Percentiles rank a stretch among this genome's conserved stretches.
These are phyloP conservation scores for Corchorus olitorius DNA, from an alignment of 345 rosid genomes.

Conservation along the genomic window DNA sequence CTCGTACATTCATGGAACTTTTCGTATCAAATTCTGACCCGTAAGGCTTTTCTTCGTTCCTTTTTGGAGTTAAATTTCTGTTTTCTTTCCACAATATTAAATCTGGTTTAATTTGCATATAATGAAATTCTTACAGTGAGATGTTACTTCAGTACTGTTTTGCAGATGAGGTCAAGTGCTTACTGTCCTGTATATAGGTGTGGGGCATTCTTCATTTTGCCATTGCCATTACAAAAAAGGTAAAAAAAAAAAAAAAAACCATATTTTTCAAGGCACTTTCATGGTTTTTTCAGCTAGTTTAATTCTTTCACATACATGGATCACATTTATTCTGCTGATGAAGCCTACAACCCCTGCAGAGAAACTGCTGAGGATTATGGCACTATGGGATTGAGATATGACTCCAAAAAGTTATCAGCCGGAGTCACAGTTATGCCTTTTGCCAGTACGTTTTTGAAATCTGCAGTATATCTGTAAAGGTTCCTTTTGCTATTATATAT, in stretches of 20 bases:
- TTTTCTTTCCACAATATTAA: conserved; percentile 3
- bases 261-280: conserved; percentile 1
- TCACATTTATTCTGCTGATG: conserved; percentile 19
- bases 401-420: conserved; percentile 62
- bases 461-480: not conserved
- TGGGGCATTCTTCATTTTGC: conserved; percentile 78
- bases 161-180: conserved; percentile 69
- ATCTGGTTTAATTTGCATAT: conserved; percentile 20
- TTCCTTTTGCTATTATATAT: conserved; percentile 9
- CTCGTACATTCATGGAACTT: conserved; percentile 89
- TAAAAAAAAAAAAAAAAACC: conserved; percentile 28
- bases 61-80: not conserved
- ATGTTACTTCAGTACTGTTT: conserved; percentile 47
- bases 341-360: conserved; percentile 37
- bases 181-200: conserved; percentile 71
- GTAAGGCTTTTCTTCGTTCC: conserved; percentile 54
- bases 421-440: conserved; percentile 74
- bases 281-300: not conserved
- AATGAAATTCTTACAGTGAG: not conserved
- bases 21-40: conserved; percentile 76
- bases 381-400: conserved; percentile 85
- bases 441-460: conserved; percentile 36
- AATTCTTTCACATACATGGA: not conserved
- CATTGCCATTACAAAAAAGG: conserved; percentile 60
- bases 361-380: conserved; percentile 57